Evolutionary conservation across 495 filamentous ascomycete genomes (phyloP), one percentile per base, ranked within the genome.

Genomic region (Amphirosellinia nigrospora): DNA sequence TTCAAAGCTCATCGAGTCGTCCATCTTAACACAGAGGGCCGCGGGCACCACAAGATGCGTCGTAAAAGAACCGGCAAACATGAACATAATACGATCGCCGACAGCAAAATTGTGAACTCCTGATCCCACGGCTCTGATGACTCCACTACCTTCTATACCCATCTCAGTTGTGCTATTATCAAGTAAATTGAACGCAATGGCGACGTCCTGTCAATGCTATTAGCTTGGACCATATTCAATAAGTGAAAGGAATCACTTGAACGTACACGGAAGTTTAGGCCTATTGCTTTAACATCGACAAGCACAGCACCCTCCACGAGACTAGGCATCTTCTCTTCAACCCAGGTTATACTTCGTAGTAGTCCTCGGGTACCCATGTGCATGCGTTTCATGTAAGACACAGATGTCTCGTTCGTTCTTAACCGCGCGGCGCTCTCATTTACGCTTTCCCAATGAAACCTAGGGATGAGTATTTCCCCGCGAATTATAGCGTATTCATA

Each of bases 1-100:
- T 15, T 82, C 78, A 48, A 84, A 82, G 10, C 73, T 71, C 56
- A 87, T 75, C 3, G 76, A 60, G 21, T 84, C 78, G 0, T 81
- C 80, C 9, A 89, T 77, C 16, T 71, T 69, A 6, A 66, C 38
- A 10, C 71, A 75, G 2, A 75, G 32, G 2, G 43, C 39, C 26
- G 43, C 56, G 3, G 50, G 64, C 8, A 67, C 19, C 5, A 53
- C 23, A 30, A 63, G 3, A 26, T 34, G 48, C 0, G 63, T 67
- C 8, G 69, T 28, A 21, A 60, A 66, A 38, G 21, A 59, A 8
- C 38, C 38, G 2, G 26, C 58, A 1, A 26, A 23, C 52, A 61
- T 45, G 32, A 55, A 67, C 50, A 62, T 30, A 1, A 84, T 80
- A n/a, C 76, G 70, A 48, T 85, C 82, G 0, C 82, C 82, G 1